Conservation (phyloP, 139 green algal species). For the Helicosporidium sp. region DNA sequence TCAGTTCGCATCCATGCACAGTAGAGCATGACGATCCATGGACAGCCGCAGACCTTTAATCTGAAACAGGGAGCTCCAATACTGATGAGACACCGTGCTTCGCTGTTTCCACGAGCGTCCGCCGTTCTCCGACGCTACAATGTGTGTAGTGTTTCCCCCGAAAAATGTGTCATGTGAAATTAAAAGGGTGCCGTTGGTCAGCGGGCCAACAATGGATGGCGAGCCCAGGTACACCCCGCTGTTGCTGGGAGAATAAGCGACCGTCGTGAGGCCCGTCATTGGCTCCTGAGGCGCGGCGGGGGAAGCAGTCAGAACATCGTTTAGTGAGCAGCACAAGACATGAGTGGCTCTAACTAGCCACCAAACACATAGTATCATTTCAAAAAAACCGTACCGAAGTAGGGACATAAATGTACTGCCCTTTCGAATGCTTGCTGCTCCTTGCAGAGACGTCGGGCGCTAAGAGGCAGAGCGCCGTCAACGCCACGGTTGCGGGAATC, state of each 20-base stretch:
- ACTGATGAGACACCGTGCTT: background rate
- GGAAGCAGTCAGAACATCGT: too few relatives aligned
- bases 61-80: constrained; percentile 6
- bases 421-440: too few relatives aligned
- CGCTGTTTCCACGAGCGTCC: background rate
- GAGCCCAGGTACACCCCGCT: constrained; percentile 4
- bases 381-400: too few relatives aligned
- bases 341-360: too few relatives aligned
- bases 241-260: constrained; percentile 1
- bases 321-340: too few relatives aligned
- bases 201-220: constrained; percentile 1
- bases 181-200: background rate
- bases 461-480: too few relatives aligned
- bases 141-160: background rate
- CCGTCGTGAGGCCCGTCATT: background rate
- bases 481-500: too few relatives aligned
- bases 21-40: background rate
- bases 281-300: background rate
- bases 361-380: too few relatives aligned
- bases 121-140: background rate
- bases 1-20: background rate
- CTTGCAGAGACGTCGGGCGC: too few relatives aligned
- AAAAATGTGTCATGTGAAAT: constrained; percentile 1
- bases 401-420: too few relatives aligned
- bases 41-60: background rate